Evolutionary conservation across 345 rosid genomes (phyloP), one percentile per base, ranked within the genome.

Genomic region (Camelina sativa): DNA sequence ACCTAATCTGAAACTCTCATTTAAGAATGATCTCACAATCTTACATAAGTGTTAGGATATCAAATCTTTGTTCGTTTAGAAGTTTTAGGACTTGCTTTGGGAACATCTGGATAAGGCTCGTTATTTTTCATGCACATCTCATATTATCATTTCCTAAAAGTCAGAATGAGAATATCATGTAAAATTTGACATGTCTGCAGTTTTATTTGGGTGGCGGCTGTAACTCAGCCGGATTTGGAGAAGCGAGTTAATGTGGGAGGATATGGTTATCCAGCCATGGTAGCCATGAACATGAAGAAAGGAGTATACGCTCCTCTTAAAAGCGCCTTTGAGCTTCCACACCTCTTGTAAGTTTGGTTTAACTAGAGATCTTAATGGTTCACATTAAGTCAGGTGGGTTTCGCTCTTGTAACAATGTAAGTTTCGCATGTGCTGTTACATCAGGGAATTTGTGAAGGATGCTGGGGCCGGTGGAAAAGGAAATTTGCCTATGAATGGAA

Each of bases 391-490:
- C 6, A 41, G 43, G 16, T 43, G 60, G 60, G 64, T 75, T 58
- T 53, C 35, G 22, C 52, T 59, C 7, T 30, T 61, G 25, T 63
- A 66, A n/a, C 58, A 38, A 46, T 17, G n/a, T 2, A 2, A 15
- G 13, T 63, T 15, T 28, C 15, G 19, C 41, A 11, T 53, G 61
- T 56, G 51, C 43, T 86, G 51, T 47, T 86, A 50, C 38, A 53
- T 34, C 93, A 96, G 99, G 17, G 97, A 86, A 75, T 96, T 96
- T 25, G 99, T 92, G 20, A 92, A 87, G 81, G 97, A 95, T 72
- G 98, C 98, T 12, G 94, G 92, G 7, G 84, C 79, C 0, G 98
- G 99, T 7, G 99, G 99, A 46, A 96, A 88, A 84, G 99, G 99
- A 67, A 92, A 89, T 79, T 67, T 91, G 68, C 91, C 92, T 15